Base-by-base conservation (phyloP, 2,329 filamentous ascomycete genomes). In the Pyrenophora teres region DNA sequence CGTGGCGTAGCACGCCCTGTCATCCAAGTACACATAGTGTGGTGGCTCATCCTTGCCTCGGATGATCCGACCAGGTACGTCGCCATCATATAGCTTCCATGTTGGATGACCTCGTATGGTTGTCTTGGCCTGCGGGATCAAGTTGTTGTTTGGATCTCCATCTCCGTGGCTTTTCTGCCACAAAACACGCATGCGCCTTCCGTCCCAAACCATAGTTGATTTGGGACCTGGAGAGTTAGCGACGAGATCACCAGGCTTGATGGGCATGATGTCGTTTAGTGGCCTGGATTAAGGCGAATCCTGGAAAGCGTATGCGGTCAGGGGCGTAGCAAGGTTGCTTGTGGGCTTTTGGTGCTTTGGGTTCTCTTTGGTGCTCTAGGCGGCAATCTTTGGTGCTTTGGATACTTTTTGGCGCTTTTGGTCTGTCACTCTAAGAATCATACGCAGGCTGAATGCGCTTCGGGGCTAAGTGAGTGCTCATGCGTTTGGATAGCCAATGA, bases 1-100 rank as follows among this genome's bases (percentile, higher is more conserved):
- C 6, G 77, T 65, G 3, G 68, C 65, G 45, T 69, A 69, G 18
- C 65, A 71, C 3, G 74, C 70, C 13, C 57, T 54, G 41, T 78
- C 76, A 50, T 78, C 75, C 2, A 78, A 69, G 32, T 73, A 69
- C n/a, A 74, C 69, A 39, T 71, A 71, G 15, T 61, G 65, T 2
- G 75, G 76, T 6, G 73, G 73, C 46, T 70, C 62, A 12, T 63
- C 62, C 6, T 47, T 56, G 9, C 62, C 61, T 7, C 59, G 62
- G 21, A 53, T 54, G 30, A 75, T 63, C 2, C 58, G 51, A 9
- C 64, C 60, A 3, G 51, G 30, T 1, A 71, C 56, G 21, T 72
- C 62, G 4, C 60, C 67, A 46, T 66, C 69, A 56, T 73, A 77
- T 6, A 78, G 40, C 30, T 74, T 75, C 73, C 74, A 77, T 6